phyloP scores from a whole-genome alignment of 2,329 filamentous ascomycete genomes.

The Pestalotiopsis sp. region DNA sequence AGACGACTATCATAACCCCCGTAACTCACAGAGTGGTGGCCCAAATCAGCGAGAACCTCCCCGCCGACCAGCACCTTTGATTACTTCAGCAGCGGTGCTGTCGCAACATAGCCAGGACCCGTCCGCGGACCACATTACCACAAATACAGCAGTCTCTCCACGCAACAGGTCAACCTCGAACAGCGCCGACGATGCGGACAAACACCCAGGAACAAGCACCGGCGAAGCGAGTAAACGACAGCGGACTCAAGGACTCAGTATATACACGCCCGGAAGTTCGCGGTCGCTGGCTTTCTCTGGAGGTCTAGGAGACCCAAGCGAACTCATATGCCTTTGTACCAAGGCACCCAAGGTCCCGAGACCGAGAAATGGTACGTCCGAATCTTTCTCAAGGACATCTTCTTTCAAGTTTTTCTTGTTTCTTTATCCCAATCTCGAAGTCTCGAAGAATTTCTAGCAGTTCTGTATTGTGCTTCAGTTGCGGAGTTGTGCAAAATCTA shows the following conservation, averaged over 20 bases:
- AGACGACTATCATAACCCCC: background rate
- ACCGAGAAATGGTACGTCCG: conserved; percentile 59
- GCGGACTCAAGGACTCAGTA: conserved; percentile 33
- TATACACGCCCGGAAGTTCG: conserved; percentile 35
- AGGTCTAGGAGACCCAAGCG: conserved; percentile 25
- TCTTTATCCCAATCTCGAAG: background rate
- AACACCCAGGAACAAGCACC: conserved; percentile 38
- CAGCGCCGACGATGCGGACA: conserved; percentile 43
- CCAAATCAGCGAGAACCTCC: conserved; percentile 8
- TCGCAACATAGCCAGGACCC: conserved; percentile 4
- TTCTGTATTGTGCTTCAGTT: background rate
- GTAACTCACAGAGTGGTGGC: conserved; percentile 1
- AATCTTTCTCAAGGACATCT: conserved; percentile 4
- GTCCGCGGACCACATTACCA: background rate
- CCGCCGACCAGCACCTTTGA: conserved; percentile 10
- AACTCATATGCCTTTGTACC: conserved; percentile 58
- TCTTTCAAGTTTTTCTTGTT: too few species aligned
- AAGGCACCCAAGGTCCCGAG: conserved; percentile 59
- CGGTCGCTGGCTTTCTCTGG: conserved; percentile 12
- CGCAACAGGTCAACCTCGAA: conserved; percentile 49
- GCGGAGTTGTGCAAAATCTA: background rate
- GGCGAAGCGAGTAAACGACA: conserved; percentile 41
- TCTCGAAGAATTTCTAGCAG: background rate
- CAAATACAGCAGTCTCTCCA: background rate
- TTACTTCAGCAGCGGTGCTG: conserved; percentile 14